phyloP scores from a whole-genome alignment of 345 rosid genomes.

The Syzygium oleosum region DNA sequence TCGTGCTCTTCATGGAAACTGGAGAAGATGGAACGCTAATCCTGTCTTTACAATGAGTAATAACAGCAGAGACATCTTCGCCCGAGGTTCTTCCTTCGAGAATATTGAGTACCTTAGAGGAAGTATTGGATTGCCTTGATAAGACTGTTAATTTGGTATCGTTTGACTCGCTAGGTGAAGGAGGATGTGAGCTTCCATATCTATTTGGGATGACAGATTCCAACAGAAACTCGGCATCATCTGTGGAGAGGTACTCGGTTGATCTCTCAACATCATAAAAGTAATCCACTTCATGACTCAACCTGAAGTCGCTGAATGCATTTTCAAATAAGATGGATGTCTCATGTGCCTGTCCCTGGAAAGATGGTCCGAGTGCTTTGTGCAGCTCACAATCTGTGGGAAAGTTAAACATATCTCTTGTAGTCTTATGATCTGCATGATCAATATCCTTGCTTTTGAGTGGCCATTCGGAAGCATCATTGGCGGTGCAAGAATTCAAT shows the following conservation, averaged over 20 bases:
- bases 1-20: constrained; percentile 12
- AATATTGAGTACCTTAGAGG: neutral
- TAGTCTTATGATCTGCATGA: neutral
- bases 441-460: constrained; percentile 1
- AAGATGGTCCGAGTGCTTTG: constrained; percentile 38
- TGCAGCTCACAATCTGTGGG: constrained; percentile 44
- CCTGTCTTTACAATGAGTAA: neutral
- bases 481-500: constrained; percentile 3
- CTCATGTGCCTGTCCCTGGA: constrained; percentile 10
- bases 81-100: neutral
- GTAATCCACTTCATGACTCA: neutral
- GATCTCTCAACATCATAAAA: neutral
- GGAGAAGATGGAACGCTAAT: neutral
- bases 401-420: constrained; percentile 18
- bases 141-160: neutral
- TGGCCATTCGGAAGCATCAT: constrained; percentile 1
- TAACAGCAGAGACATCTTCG: neutral
- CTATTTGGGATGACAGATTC: constrained; percentile 22
- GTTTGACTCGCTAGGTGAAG: neutral
- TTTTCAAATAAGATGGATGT: constrained; percentile 6
- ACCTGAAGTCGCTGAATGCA: neutral
- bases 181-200: neutral
- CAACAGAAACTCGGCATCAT: constrained; percentile 24
- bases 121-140: neutral
- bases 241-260: constrained; percentile 2